Evolutionary conservation across 495 filamentous ascomycete species (phyloP), one percentile per base, ranked within the genome.

Genomic region (Thozetella sp.): DNA sequence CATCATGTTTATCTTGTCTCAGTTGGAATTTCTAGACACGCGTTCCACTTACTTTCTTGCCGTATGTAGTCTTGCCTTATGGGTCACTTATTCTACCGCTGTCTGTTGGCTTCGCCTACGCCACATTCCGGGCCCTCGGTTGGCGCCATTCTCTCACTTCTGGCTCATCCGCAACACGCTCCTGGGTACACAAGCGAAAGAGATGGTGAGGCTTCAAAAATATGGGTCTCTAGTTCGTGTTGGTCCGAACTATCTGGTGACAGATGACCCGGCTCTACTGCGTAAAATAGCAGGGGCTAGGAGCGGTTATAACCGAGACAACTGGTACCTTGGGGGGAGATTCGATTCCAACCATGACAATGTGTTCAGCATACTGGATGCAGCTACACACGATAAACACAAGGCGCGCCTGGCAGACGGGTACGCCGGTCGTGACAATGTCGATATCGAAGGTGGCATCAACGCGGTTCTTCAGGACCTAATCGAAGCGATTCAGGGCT

Each of bases 391-490:
- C 58, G 75, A 78, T 62, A 58, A 55, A 37, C 65, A 68, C 17
- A 74, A 77, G 64, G 67, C 68, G 19, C 63, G 67, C 43, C 68
- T 75, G 63, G 62, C 70, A 2, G 59, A 62, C 46, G 75, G 75
- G 2, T 82, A 82, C 58, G 67, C 72, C 6, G 77, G 78, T 23
- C 79, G 77, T 57, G 78, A 81, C 56, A 74, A 76, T 53, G 61
- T 64, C 2, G 55, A 67, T 19, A 59, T 80, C 15, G 79, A 83
- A 53, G 22, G 54, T 11, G 66, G 65, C 25, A 65, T 83, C 51
- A 72, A 80, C 54, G 63, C 62, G 15, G 67, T 74, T 51, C 59
- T 81, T 10, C 60, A 58, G 11, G 58, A 63, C 19, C 60, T 81
- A 1, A 56, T 78, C 26, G 55, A 55, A 2, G 63, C 79, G 22